phyloP scores from a whole-genome alignment of 805 yeast genomes.

The Pichia cephalocereana region DNA sequence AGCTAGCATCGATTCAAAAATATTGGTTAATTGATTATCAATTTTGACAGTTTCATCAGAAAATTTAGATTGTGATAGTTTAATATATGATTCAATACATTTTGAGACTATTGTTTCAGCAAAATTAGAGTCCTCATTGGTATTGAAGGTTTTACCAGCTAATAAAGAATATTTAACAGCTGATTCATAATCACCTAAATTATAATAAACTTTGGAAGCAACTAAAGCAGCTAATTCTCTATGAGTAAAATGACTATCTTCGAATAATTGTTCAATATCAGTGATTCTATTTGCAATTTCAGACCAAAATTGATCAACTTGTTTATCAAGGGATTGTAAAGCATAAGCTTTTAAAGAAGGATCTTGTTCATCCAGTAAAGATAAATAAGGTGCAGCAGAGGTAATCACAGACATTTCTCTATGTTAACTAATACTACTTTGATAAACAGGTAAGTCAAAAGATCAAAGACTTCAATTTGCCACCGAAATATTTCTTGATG shows the following conservation, averaged over 20 bases:
- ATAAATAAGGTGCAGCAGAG: constrained; percentile 87
- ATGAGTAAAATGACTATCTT: constrained; percentile 62
- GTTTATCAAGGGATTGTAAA: constrained; percentile 64
- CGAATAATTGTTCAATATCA: constrained; percentile 85
- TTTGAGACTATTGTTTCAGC: constrained; percentile 91
- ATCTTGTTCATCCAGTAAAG: constrained; percentile 80
- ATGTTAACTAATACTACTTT: too few species aligned
- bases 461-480: too few species aligned
- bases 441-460: too few species aligned
- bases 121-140: constrained; percentile 71
- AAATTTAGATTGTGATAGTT: constrained; percentile 45
- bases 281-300: constrained; percentile 87
- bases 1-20: constrained; percentile 80
- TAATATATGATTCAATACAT: constrained; percentile 77
- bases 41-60: constrained; percentile 27
- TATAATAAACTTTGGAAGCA: constrained; percentile 83
- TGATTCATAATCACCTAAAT: constrained; percentile 86
- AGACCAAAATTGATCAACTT: constrained; percentile 93
- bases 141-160: constrained; percentile 73
- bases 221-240: constrained; percentile 83
- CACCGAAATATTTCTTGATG: too few species aligned
- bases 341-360: constrained; percentile 73
- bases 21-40: constrained; percentile 52
- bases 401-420: constrained; percentile 31
- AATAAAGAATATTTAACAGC: constrained; percentile 83